Evolutionary conservation across 306 rosid species (phyloP), one percentile per base, ranked within the genome.

Genomic region (Quercus cerris): DNA sequence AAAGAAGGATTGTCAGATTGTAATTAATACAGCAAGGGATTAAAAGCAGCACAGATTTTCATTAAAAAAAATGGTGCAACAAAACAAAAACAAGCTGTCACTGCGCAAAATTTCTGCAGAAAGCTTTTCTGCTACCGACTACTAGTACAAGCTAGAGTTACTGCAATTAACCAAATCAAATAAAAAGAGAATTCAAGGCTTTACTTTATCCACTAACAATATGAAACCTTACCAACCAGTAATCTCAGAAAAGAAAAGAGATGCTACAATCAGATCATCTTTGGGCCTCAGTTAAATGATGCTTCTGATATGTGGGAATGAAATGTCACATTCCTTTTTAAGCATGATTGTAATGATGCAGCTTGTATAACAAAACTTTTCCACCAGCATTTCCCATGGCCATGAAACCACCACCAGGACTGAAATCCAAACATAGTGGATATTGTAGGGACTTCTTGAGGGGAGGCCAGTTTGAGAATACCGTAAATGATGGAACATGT

Each of bases 371-470:
- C 63, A 91, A 69, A 25, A 91, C 98, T 70, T 81, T 94, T 70
- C 98, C 98, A 97, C 98, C 97, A 61, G 86, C 89, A 77, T 88
- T 88, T 70, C 90, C 92, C 57, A 88, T 75, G 30, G 92, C 92
- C 92, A 94, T 90, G 90, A 88, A 94, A 38, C 97, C 97, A 31
- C 98, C 95, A 19, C 94, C 95, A 6, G 98, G 98, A 77, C 98
- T 91, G 76, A 94, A 94, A 82, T 94, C 98, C 79, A 88, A 77
- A 66, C 92, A 84, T 10, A 90, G 88, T 10, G 98, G 97, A 72
- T 90, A 90, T 22, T 79, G 85, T 14, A 94, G 82, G 46, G 82
- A 81, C 46, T 35, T 73, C 62, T 38, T 38, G 46, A 38, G 46
- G 46, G 87, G 87, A 5, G 98, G 98, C 93, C 94, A 94, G 84